phyloP scores from a whole-genome alignment of 495 filamentous ascomycete genomes.

The Trichoderma reesei region DNA sequence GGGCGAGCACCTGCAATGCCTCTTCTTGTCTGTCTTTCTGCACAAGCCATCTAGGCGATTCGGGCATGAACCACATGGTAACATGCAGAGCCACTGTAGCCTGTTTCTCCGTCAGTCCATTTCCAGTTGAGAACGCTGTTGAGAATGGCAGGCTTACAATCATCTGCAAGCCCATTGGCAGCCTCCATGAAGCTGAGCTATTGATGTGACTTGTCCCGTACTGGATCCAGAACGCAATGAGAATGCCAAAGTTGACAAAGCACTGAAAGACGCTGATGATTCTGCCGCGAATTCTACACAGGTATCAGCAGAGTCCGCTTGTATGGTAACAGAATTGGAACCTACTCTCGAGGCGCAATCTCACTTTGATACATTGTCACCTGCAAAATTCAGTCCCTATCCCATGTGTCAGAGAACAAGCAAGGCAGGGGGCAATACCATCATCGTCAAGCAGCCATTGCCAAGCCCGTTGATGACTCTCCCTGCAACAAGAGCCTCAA shows the following conservation, averaged over 20 bases:
- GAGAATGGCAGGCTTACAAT: conserved; percentile 40
- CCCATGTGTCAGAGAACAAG: conserved; percentile 53
- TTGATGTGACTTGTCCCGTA: conserved; percentile 53
- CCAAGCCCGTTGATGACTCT: conserved; percentile 61
- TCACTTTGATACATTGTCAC: conserved; percentile 76
- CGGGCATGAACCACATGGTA: conserved; percentile 63
- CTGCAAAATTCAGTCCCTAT: conserved; percentile 41
- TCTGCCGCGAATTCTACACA: background rate
- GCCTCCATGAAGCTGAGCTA: conserved; percentile 49
- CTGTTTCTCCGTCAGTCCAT: conserved; percentile 30
- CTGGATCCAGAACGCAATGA: conserved; percentile 61
- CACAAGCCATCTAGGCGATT: conserved; percentile 67
- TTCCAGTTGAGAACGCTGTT: background rate
- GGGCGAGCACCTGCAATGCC: conserved; percentile 49
- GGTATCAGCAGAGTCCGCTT: background rate
- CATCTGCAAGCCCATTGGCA: conserved; percentile 66
- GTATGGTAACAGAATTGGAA: conserved; percentile 46
- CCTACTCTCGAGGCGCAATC: conserved; percentile 67
- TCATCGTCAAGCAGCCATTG: conserved; percentile 1
- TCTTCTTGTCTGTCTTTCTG: conserved; percentile 67
- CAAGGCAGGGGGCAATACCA: background rate
- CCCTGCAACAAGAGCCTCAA: conserved; percentile 58
- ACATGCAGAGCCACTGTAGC: conserved; percentile 45
- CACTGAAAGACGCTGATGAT: conserved; percentile 47
- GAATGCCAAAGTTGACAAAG: conserved; percentile 64